Conservation (phyloP, 345 rosid genomes). For the Eucalyptus shirleyi region DNA sequence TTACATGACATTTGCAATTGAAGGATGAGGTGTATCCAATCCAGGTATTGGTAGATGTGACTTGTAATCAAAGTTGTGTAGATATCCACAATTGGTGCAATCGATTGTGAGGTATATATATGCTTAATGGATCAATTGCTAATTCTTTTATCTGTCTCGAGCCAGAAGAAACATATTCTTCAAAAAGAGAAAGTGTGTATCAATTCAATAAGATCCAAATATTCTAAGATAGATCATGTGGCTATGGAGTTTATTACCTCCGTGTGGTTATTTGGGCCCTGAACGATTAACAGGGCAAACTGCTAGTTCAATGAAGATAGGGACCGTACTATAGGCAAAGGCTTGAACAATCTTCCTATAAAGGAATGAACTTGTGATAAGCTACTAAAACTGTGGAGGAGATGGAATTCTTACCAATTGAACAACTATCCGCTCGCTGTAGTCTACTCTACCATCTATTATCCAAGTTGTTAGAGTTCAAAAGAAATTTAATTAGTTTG, state of each 20-base stretch:
- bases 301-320: fast-evolving
- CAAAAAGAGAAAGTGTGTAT: neutral
- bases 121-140: neutral
- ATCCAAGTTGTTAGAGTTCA: neutral
- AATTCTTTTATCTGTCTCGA: neutral
- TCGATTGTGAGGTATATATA: neutral
- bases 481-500: neutral
- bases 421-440: fast-evolving
- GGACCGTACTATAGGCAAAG: neutral
- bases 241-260: neutral
- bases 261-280: neutral
- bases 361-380: neutral
- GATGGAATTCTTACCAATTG: neutral
- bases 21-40: neutral
- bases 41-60: neutral
- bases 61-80: neutral
- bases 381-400: neutral
- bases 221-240: neutral
- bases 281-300: neutral
- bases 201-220: neutral
- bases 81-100: neutral
- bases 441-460: neutral
- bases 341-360: neutral
- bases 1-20: neutral
- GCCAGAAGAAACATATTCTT: neutral